Base-by-base conservation (phyloP, 805 yeast genomes). In the Metschnikowia bowlesiae region DNA sequence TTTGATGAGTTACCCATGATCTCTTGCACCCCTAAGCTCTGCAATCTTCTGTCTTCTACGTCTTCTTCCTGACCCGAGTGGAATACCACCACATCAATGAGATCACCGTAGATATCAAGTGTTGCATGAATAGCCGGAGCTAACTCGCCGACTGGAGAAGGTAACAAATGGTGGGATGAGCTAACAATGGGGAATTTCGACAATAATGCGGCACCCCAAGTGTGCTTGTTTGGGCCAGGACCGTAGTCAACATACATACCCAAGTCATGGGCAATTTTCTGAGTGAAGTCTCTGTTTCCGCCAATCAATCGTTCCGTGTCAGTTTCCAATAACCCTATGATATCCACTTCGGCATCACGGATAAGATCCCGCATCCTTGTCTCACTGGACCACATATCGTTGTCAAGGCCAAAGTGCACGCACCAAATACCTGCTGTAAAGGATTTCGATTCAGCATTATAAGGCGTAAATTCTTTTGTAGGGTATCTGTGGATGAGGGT, bases 51-150 rank as follows among this genome's bases (percentile, higher is more conserved):
- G 68, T 94, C 99, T 65, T 90, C 96, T 3, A 75, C 90, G 65
- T 94, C 99, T 73, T 94, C 98, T 67, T 94, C 98, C 71, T 94
- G 99, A 4, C 99, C 99, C 41, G 94, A 83, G 67, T 94, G 99
- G 87, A 94, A 94, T 26, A 94, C 99, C 51, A 94, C 92, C 26
- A 94, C 88, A 66, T 94, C 99, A 6, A 94, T 87, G 18, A 75
- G 65, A 60, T 84, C 85, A 10, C 97, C 96, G 68, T 90, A 91
- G 35, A 94, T 87, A 58, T 90, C 92, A 54, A 94, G 73, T 1
- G 97, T 92, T 2, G 99, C 99, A 66, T 87, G 96, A 57, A 94
- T 94, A 1, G 97, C 98, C 4, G 99, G 99, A 0, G 99, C 99
- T 48, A 94, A 76, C 73, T 94, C 99, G 14, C 99, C 99, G 32